phyloP scores from a whole-genome alignment of 2,329 filamentous ascomycete genomes.

The Xylaria sp. region DNA sequence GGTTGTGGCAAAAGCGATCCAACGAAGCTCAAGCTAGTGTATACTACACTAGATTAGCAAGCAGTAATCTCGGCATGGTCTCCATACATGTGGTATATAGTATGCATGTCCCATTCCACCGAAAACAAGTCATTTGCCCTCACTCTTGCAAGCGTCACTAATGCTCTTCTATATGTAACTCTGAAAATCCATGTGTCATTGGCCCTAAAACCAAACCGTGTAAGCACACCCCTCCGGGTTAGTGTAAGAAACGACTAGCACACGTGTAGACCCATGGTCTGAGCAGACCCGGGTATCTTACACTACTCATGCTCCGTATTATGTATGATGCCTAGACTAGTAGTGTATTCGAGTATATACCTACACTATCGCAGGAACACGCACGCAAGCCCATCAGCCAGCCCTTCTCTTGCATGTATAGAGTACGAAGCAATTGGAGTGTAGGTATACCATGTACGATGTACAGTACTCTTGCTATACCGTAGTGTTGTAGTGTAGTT shows the following conservation, averaged over 20 bases:
- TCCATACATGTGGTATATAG: no score
- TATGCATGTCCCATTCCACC: conserved; percentile 27
- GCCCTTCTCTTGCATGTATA: background rate
- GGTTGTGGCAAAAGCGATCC: conserved; percentile 4
- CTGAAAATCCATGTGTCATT: conserved; percentile 9
- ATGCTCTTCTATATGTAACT: conserved; percentile 2
- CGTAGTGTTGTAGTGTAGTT: background rate
- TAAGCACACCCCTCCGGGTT: conserved; percentile 16
- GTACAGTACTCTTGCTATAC: no score
- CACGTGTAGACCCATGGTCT: conserved; percentile 11
- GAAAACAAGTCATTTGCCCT: conserved; percentile 27
- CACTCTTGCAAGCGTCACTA: conserved; percentile 21
- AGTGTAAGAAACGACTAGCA: conserved; percentile 8
- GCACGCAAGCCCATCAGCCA: background rate
- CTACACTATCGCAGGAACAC: background rate
- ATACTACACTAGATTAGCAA: conserved; percentile 19
- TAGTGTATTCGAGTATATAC: no score
- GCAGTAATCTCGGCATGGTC: conserved; percentile 40
- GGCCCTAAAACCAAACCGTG: background rate
- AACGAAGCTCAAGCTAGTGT: conserved; percentile 5
- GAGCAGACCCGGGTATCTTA: conserved; percentile 5
- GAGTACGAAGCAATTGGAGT: background rate
- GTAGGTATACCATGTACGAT: background rate
- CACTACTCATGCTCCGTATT: conserved; percentile 3
- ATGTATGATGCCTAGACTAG: conserved; percentile 5